A percentile compares a stretch with the other conserved stretches of the same genome.
Conservation (phyloP, 257 asterid species). For the Solanum gandarillasii region DNA sequence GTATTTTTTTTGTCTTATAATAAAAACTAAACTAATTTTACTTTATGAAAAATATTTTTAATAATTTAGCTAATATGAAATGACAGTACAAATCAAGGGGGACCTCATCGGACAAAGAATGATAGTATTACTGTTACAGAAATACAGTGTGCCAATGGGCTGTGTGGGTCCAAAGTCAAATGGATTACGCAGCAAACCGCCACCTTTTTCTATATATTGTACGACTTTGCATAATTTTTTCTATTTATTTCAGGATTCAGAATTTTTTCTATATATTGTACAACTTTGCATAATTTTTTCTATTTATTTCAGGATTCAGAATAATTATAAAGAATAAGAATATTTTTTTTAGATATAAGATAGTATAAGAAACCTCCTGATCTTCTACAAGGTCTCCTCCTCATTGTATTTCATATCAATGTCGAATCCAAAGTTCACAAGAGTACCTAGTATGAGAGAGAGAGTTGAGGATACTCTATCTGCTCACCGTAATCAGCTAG, state of each 20-base stretch:
- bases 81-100: no score
- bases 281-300: not conserved
- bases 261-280: not conserved
- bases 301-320: not conserved
- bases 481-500: slow-evolving; percentile 83
- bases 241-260: not conserved
- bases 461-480: slow-evolving; percentile 88
- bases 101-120: no score
- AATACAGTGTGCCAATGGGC: not conserved
- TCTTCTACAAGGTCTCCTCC: not conserved
- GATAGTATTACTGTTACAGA: no score
- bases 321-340: no score
- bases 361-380: not conserved
- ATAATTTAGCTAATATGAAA: no score
- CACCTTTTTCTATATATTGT: not conserved
- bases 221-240: not conserved
- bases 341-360: no score
- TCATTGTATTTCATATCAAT: slow-evolving; percentile 2
- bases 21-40: no score
- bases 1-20: no score
- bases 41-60: no score
- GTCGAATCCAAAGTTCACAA: slow-evolving; percentile 43
- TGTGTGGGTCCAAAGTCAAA: no score
- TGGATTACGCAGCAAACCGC: not conserved
- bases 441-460: slow-evolving; percentile 71